Base-by-base conservation (phyloP, 169 alveolate species). In the Perkinsus chesapeaki region DNA sequence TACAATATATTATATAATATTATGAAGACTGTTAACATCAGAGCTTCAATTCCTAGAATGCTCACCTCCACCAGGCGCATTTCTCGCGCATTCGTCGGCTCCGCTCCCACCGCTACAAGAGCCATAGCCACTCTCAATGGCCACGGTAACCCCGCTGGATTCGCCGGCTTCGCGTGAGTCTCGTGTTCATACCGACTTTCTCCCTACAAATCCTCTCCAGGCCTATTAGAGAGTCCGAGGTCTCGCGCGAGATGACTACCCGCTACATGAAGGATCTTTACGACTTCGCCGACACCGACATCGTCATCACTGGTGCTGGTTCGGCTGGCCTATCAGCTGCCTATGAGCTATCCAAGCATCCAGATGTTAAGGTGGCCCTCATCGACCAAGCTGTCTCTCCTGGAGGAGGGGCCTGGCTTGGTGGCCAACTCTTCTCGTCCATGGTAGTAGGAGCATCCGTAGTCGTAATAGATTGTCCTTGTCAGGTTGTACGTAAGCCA, bases 371-470 rank as follows among this genome's bases (percentile, higher is more conserved):
- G 93, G 95, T 93, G 39, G 93, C 95, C 73, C 82, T 93, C 36
- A 31, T 93, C 91, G 95, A 93, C 93, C 95, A 93, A 92, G 92
- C 72, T 9, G 95, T 93, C 39, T 72, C 94, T 39, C 95, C 95
- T 23, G 95, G 95, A 0, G 95, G 95, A 27, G 95, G 95, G 19
- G 92, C 93, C 93, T 93, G 95, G 95, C 93, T 93, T 31, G 95
- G 95, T 37, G 95, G 95, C 34, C 95, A 93, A 82, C 91, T 93
- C 92, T 91, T 93, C 93, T 73, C 93, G 90, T 91, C 95, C 36
- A 93, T 93, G 95, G 95, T 36, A 73, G 16, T 27, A 31, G 43
- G 7, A 20, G 34, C 91, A 31, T 19, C 91, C 12, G 10, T 36
- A 3, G 20, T 12, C 39, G 43, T 39, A 31, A 39, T 31, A 36